Base-by-base conservation (phyloP, 306 rosid genomes). In the Abrus precatorius region DNA sequence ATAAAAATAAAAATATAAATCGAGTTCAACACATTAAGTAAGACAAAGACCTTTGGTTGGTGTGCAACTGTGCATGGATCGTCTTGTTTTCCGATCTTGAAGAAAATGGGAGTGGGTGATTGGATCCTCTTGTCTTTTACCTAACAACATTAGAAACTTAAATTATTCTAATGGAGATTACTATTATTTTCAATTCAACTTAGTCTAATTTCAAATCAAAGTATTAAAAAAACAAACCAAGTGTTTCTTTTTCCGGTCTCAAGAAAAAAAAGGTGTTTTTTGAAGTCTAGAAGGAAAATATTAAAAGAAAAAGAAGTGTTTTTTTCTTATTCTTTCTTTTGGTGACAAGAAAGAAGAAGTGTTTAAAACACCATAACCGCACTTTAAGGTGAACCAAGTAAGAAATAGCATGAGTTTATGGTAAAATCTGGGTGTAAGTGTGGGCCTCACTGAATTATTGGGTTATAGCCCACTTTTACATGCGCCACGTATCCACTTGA, bases 111-210 rank as follows among this genome's bases (percentile, higher is more conserved):
- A 64, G 6, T 63, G 74, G 20, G 20, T 50, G 28, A 20, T 75
- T 66, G 62, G 88, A 87, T 86, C 69, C 30, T 82, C 85, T 77
- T 85, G 90, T 92, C 97, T 80, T 86, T 77, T 86, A 89, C 84
- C 85, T 76, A 86, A 89, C 93, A 88, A 50, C 88, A 85, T 79
- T 62, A 56, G 48, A 47, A 9, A 9, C 30, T 76, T 36, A 55
- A 50, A 61, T 9, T 54, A 20, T 60, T 60, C 3, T 49, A 54
- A 47, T 10, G 10, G n/a, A 2, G 20, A 62, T 48, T 30, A 44
- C 30, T 29, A 61, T 55, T 65, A 33, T 14, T 47, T 34, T 70
- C 32, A 50, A 64, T 83, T 44, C 69, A 45, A 66, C 30, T 78
- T 73, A 55, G 47, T 67, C 40, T 71, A 2, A 13, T 7, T 57